Evolutionary conservation across 345 rosid species (phyloP).

Genomic region (Gossypium mustelinum): DNA sequence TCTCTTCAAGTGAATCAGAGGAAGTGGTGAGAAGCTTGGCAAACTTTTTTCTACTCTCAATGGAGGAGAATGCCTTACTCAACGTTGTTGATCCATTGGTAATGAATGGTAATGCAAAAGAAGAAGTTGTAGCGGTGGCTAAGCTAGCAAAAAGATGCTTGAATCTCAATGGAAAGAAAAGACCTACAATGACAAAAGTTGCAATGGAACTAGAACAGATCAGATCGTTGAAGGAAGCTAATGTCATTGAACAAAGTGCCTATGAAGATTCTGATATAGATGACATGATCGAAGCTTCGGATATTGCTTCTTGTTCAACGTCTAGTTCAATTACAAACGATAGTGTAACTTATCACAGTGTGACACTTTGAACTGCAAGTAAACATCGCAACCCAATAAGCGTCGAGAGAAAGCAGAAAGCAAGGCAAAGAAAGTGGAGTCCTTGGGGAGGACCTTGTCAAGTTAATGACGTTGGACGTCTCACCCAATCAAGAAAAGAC

Average conservation of each 20-base stretch:
- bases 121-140: conserved; percentile 2
- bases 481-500: too few species aligned
- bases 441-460: too few species aligned
- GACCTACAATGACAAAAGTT: conserved; percentile 10
- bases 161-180: neutral
- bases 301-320: neutral
- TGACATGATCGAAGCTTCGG: neutral
- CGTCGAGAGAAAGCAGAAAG: too few species aligned
- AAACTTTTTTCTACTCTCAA: neutral
- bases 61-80: neutral
- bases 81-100: neutral
- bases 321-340: neutral
- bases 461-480: too few species aligned
- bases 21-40: neutral
- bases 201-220: conserved; percentile 1
- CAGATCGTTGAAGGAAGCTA: neutral
- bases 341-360: too few species aligned
- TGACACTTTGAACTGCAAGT: too few species aligned
- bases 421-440: too few species aligned
- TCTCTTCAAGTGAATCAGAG: neutral
- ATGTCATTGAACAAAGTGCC: neutral
- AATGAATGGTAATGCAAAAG: neutral
- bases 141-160: conserved; percentile 7
- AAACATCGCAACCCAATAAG: too few species aligned
- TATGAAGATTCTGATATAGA: neutral